These are phyloP conservation scores for Populus alba DNA, from an alignment of 345 rosid genomes.

Conservation along the genomic window DNA sequence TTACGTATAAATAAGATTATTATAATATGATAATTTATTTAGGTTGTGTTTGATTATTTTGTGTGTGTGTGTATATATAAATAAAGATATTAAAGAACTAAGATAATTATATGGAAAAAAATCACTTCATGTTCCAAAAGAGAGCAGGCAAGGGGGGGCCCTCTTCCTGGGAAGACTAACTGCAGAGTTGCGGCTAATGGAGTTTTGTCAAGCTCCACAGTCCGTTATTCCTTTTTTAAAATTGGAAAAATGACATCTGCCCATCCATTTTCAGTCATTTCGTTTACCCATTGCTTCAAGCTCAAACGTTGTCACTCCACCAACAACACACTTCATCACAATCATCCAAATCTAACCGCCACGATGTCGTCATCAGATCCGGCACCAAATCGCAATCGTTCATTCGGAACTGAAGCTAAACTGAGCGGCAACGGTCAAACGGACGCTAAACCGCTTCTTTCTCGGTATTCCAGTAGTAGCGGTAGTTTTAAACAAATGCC, in stretches of 20 bases:
- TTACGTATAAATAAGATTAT: too few species aligned
- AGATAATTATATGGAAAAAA: too few species aligned
- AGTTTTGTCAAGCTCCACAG: too few species aligned
- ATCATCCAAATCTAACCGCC: neutral
- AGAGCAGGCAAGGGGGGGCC: too few species aligned
- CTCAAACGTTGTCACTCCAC: neutral
- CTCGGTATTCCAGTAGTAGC: neutral
- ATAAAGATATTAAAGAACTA: too few species aligned
- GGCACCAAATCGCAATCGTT: slow-evolving; percentile 5
- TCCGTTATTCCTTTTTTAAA: too few species aligned
- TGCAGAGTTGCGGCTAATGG: neutral
- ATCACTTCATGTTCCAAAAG: neutral
- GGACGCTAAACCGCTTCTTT: neutral
- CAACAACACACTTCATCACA: neutral
- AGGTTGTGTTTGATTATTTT: too few species aligned
- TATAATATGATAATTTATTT: too few species aligned
- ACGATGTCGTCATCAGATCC: slow-evolving; percentile 11
- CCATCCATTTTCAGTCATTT: too few species aligned
- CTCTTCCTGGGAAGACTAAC: too few species aligned
- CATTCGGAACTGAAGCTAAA: neutral
- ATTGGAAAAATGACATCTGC: too few species aligned
- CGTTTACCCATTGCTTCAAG: neutral
- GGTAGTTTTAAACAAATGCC: slow-evolving; percentile 4
- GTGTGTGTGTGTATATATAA: too few species aligned
- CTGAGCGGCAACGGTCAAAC: neutral